A percentile compares a stretch with the other conserved stretches of the same genome.
These are phyloP conservation scores for Chlamydomonas urium DNA, from an alignment of 139 green algal genomes.

Conservation along the genomic window DNA sequence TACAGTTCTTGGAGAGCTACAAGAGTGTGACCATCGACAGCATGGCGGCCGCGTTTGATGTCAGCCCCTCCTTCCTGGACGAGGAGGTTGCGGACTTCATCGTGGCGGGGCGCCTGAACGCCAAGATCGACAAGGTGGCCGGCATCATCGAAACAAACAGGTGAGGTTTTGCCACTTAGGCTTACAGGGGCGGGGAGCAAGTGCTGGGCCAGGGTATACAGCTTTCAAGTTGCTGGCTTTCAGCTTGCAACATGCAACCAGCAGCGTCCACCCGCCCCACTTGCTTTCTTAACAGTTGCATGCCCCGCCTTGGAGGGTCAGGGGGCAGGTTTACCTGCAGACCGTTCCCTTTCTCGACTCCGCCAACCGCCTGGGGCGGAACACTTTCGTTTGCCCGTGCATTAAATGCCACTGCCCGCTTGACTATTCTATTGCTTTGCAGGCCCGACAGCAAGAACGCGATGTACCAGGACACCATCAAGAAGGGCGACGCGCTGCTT, in stretches of 20 bases:
- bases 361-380: neutral
- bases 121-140: constrained; percentile 95
- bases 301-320: too few species aligned
- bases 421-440: constrained; percentile 25
- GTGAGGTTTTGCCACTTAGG: too few species aligned
- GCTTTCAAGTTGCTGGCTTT: too few species aligned
- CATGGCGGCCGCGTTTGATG: constrained; percentile 85
- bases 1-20: constrained; percentile 94
- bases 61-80: constrained; percentile 53
- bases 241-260: too few species aligned
- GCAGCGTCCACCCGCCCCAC: too few species aligned
- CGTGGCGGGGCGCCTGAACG: constrained; percentile 80
- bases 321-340: too few species aligned
- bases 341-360: neutral
- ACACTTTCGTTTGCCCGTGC: too few species aligned
- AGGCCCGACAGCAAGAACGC: constrained; percentile 90
- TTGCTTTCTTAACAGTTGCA: too few species aligned
- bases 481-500: constrained; percentile 91
- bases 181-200: too few species aligned
- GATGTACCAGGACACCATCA: constrained; percentile 67
- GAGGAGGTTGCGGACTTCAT: constrained; percentile 82
- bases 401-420: neutral
- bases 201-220: too few species aligned
- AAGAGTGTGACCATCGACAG: constrained; percentile 89
- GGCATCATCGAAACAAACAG: constrained; percentile 90